phyloP scores from a whole-genome alignment of 164 flowering plant genomes.

The Magnolia sinica region DNA sequence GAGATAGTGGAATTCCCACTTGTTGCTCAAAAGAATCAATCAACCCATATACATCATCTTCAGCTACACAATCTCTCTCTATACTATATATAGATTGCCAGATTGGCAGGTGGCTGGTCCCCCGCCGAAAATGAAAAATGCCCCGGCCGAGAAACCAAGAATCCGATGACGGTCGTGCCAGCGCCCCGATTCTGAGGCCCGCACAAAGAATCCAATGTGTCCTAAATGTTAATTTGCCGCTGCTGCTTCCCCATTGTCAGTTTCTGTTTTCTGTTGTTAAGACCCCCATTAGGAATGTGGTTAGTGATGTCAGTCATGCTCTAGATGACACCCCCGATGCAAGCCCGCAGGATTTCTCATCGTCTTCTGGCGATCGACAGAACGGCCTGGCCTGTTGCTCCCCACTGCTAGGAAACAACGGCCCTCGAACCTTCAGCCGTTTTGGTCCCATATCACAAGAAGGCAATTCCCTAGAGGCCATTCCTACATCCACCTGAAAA shows the following conservation, averaged over 20 bases:
- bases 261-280: constrained; percentile 1
- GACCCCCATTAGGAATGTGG: neutral
- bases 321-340: neutral
- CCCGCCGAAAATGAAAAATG: too few relatives aligned
- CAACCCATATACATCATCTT: neutral
- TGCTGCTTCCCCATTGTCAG: constrained; percentile 1
- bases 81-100: too few relatives aligned
- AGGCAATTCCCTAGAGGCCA: constrained; percentile 32
- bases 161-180: constrained; percentile 4
- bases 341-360: constrained; percentile 16
- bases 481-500: constrained; percentile 25
- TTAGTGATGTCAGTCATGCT: neutral
- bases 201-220: constrained; percentile 17
- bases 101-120: too few relatives aligned
- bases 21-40: neutral
- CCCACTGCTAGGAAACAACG: constrained; percentile 30
- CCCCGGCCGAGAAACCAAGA: constrained; percentile 3
- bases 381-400: constrained; percentile 31
- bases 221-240: neutral
- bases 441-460: constrained; percentile 54
- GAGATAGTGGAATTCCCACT: neutral
- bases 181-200: constrained; percentile 14
- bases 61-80: neutral
- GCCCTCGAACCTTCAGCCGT: constrained; percentile 74
- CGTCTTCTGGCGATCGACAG: constrained; percentile 7